Conservation (phyloP, 2,329 filamentous ascomycete genomes). For the Penicillium verrucosum region DNA sequence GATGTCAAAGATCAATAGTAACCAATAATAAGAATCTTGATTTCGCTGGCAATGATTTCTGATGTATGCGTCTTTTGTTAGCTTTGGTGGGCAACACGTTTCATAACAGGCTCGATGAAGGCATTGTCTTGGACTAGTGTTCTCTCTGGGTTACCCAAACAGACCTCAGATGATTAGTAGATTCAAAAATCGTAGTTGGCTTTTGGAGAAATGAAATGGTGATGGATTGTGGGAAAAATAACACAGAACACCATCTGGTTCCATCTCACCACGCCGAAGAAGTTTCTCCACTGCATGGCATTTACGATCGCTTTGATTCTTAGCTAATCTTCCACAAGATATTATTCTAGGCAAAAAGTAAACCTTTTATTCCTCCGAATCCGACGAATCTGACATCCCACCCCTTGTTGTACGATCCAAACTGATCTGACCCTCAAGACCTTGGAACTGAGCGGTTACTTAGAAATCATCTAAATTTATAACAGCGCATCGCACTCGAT, state of each 20-base stretch:
- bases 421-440: too few species aligned
- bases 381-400: neutral
- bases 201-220: too few species aligned
- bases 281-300: too few species aligned
- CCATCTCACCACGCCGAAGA: too few species aligned
- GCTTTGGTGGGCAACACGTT: neutral
- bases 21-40: neutral
- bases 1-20: neutral
- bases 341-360: neutral
- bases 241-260: too few species aligned
- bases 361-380: neutral
- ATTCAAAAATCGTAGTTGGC: neutral
- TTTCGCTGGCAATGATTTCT: neutral
- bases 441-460: neutral
- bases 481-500: constrained; percentile 12
- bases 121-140: neutral
- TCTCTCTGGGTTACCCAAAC: neutral
- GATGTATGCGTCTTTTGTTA: too few species aligned
- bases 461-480: constrained; percentile 14
- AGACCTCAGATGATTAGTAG: too few species aligned
- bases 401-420: neutral
- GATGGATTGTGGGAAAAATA: too few species aligned
- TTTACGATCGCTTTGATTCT: too few species aligned
- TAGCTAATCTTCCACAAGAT: too few species aligned
- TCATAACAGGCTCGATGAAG: neutral